Evolutionary conservation across 2,329 filamentous ascomycete genomes (phyloP), one percentile per base, ranked within the genome.

Genomic region (Monosporascus sp.): DNA sequence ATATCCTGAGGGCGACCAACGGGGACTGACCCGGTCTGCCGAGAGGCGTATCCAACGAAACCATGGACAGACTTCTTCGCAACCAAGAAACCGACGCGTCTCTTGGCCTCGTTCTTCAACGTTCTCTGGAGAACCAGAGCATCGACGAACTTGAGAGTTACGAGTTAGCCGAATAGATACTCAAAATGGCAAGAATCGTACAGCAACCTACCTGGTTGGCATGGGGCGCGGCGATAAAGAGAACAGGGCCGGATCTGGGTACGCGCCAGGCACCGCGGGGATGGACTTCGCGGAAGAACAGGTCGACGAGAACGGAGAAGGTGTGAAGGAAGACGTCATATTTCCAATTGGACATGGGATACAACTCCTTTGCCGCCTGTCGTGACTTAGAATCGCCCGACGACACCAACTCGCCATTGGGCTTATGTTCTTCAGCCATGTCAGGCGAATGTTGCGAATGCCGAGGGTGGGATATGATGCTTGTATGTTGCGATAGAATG

Each of bases 211-310:
- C 88, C 82, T 94, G 90, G 8, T 99, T 99, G 55, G 93, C 93
- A 77, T 99, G 94, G 60, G 94, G 94, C 51, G 93, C 94, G 45
- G 92, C 94, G 61, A 99, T 94, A 65, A 99, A 94, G 54, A 99
- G 89, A 57, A 99, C 83, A 1, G 94, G 92, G 0, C 92, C 94
- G 57, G 84, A 82, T 64, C 88, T 85, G 45, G 94, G 94, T 45
- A 99, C 89, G 71, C 92, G 93, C 91, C 94, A 99, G 57, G 92
- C 90, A 61, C 91, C 91, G 59, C 94, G 83, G 14, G 94, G 94
- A 68, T 97, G 92, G 17, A 99, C 90, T 73, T 99, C 94, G 62
- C 94, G 87, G 77, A 99, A 99, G 82, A 99, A 99, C 61, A 97
- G 84, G 72, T 99, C 94, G 60, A 95, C 85, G 50, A 97, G 79